phyloP scores from a whole-genome alignment of 2,329 filamentous ascomycete genomes.

The Allantophomopsis lycopodina region DNA sequence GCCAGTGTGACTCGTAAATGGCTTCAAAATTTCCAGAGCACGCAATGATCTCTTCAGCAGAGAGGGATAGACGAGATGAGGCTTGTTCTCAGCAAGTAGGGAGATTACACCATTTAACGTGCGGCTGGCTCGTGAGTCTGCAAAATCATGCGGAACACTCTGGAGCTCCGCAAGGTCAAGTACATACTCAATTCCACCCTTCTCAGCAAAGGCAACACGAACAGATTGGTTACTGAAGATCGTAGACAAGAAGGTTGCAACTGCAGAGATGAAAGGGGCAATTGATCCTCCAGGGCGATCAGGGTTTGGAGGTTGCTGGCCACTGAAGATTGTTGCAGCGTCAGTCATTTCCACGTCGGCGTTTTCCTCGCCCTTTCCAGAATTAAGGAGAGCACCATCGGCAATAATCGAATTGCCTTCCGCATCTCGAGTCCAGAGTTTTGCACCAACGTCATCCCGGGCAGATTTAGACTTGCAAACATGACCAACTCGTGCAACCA shows the following conservation, averaged over 20 bases:
- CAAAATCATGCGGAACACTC: constrained; percentile 63
- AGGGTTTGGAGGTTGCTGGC: constrained; percentile 11
- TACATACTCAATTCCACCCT: constrained; percentile 69
- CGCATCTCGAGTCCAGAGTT: constrained; percentile 52
- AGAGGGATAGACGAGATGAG: constrained; percentile 70
- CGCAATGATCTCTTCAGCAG: constrained; percentile 61
- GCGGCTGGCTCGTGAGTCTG: constrained; percentile 51
- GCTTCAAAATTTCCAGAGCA: constrained; percentile 53
- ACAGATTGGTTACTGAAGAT: constrained; percentile 16
- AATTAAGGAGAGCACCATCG: constrained; percentile 21
- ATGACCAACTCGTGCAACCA: constrained; percentile 70
- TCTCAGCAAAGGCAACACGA: constrained; percentile 50
- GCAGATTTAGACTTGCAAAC: constrained; percentile 59
- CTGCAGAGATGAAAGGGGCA: constrained; percentile 52
- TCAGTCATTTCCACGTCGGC: constrained; percentile 57
- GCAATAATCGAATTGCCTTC: constrained; percentile 46
- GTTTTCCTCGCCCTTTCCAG: constrained; percentile 31
- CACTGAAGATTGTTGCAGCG: constrained; percentile 15
- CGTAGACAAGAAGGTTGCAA: constrained; percentile 57
- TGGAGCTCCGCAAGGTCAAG: constrained; percentile 75
- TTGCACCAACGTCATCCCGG: constrained; percentile 61
- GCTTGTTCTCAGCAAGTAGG: constrained; percentile 66
- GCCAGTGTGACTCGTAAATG: constrained; percentile 40
- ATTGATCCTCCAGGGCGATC: constrained; percentile 5
- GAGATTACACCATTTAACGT: constrained; percentile 63